Evolutionary conservation across 768 basidiomycete species (phyloP).

Genomic region (Tricholomella constricta): DNA sequence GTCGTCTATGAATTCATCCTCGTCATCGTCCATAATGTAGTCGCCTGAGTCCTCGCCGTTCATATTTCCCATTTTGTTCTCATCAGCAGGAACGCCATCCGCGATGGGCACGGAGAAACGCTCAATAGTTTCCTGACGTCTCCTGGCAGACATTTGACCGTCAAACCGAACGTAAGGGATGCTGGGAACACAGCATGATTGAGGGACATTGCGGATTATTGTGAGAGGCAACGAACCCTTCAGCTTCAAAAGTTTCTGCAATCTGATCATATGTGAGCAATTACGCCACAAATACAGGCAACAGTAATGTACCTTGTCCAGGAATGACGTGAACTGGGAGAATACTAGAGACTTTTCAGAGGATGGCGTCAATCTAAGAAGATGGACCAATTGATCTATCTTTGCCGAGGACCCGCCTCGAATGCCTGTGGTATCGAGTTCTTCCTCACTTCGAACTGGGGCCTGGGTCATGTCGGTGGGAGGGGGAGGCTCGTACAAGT

Average conservation of each 20-base stretch:
- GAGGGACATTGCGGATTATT: neutral
- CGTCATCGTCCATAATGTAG: slow-evolving; percentile 34
- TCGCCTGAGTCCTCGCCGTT: slow-evolving; percentile 34
- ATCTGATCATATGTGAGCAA: slow-evolving; percentile 47
- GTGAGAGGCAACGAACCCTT: slow-evolving; percentile 45
- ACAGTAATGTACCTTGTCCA: slow-evolving; percentile 63
- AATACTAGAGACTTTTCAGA: slow-evolving; percentile 86
- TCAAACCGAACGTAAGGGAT: slow-evolving; percentile 83
- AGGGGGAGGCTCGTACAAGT: slow-evolving; percentile 64
- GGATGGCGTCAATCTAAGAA: slow-evolving; percentile 65
- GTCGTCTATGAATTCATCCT: slow-evolving; percentile 32
- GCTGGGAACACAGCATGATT: slow-evolving; percentile 33
- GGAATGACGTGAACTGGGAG: slow-evolving; percentile 85
- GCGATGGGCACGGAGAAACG: slow-evolving; percentile 72
- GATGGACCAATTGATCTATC: slow-evolving; percentile 76
- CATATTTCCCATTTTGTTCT: neutral
- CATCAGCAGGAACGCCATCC: slow-evolving; percentile 14
- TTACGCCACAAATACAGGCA: neutral
- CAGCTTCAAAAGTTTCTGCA: slow-evolving; percentile 63
- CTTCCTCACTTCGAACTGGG: slow-evolving; percentile 42
- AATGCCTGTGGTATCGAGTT: slow-evolving; percentile 40
- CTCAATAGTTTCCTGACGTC: slow-evolving; percentile 75
- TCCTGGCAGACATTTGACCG: slow-evolving; percentile 80
- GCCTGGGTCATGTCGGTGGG: slow-evolving; percentile 71
- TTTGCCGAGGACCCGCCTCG: slow-evolving; percentile 74